Evolutionary conservation across 768 basidiomycete genomes (phyloP), one percentile per base, ranked within the genome.

Genomic region (Butyriboletus loyo): DNA sequence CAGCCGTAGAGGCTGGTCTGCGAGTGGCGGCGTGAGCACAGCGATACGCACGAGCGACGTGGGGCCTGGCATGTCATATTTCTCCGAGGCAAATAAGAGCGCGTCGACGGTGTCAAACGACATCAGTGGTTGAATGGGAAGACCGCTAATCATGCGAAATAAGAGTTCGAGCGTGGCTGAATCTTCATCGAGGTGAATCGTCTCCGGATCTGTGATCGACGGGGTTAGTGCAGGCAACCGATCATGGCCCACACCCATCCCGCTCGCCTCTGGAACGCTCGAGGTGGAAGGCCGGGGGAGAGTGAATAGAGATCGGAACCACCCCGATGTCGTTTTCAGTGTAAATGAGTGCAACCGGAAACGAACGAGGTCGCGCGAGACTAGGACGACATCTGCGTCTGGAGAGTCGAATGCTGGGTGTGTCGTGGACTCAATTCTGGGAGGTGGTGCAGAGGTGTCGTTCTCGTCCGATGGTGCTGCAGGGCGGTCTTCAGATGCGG

Each of bases 61-160:
- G 2, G 84, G 82, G 0, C 85, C 85, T 0, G 80, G 77, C 81
- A 85, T 86, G 32, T 86, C 85, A 63, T 86, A 87, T 60, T 85
- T 85, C 61, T 87, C 84, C 0, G 84, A 79, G 0, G 83, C 82
- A 49, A 76, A 82, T 13, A 86, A 68, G n/a, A 87, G 60, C 4
- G 74, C 66, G 49, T 87, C 84, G 47, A 86, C 67, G 30, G 67
- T 54, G 57, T 84, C 83, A 62, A 78, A 81, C 1, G 78, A 77
- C 34, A 72, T 69, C 24, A 83, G 67, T 4, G 68, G 64, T 14
- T 76, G 70, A 15, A 86, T 73, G 0, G 81, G 72, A 11, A 84
- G 72, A 9, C 85, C 85, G 44, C 79, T 83, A 22, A 81, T 73
- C 80, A 86, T 84, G 55, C 78, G 78, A 4, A 87, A 72, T 4